Evolutionary conservation across 805 yeast genomes (phyloP).

Genomic region (Ogataea glucozyma): DNA sequence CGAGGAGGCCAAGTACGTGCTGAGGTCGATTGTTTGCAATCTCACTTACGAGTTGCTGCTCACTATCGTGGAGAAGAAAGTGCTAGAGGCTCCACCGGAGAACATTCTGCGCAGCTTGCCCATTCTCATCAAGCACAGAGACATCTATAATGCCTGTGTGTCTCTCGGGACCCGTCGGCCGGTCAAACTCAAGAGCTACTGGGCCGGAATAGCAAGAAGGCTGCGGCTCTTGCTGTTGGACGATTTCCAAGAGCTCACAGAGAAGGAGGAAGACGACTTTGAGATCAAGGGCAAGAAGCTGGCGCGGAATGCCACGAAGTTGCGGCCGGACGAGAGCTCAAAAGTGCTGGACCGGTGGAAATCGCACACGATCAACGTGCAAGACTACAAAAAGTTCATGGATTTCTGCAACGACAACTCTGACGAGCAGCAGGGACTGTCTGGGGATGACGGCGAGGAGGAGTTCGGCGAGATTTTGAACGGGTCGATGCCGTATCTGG

Average conservation of each 20-base stretch:
- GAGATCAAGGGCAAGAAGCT: not conserved
- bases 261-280: conserved; percentile 2
- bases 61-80: conserved; percentile 14
- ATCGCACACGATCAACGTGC: conserved; percentile 10
- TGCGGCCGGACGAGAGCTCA: conserved; percentile 2
- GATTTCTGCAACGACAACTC: conserved; percentile 2
- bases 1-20: conserved; percentile 15
- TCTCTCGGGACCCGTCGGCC: conserved; percentile 12
- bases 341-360: conserved; percentile 1
- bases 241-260: conserved; percentile 8
- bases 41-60: conserved; percentile 20
- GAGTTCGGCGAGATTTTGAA: conserved; percentile 14
- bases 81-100: conserved; percentile 1
- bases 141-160: conserved; percentile 12
- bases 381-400: conserved; percentile 5
- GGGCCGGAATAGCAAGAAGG: conserved; percentile 22
- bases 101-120: conserved; percentile 2
- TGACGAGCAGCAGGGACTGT: too few species aligned
- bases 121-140: conserved; percentile 9
- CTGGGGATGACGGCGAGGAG: too few species aligned
- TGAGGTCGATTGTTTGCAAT: conserved; percentile 14
- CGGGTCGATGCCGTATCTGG: conserved; percentile 15
- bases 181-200: conserved; percentile 17
- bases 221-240: conserved; percentile 13
- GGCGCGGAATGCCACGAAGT: not conserved